Evolutionary conservation across 352 stramenopile genomes (phyloP).

Genomic region (Bremia lactucae): DNA sequence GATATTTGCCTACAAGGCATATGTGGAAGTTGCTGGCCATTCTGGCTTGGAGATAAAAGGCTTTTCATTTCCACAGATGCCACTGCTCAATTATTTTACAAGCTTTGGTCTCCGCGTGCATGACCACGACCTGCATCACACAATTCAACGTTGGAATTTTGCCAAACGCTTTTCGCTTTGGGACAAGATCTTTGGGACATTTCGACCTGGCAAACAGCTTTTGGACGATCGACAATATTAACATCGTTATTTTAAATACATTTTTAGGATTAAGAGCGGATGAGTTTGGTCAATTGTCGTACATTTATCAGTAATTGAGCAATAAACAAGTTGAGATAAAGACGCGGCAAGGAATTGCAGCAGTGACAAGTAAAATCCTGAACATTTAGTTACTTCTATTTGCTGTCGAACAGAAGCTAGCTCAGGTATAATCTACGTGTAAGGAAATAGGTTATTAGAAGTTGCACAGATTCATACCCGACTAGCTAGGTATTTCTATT

Average conservation of each 20-base stretch:
- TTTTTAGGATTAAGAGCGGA: not conserved
- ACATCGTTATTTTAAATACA: not conserved
- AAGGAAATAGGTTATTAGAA: too few species aligned
- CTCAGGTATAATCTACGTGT: too few species aligned
- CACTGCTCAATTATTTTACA: slow-evolving; percentile 36
- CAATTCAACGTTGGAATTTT: slow-evolving; percentile 76
- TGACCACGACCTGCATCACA: slow-evolving; percentile 84
- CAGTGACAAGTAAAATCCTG: too few species aligned
- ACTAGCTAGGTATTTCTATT: slow-evolving; percentile 16
- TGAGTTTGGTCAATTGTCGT: too few species aligned
- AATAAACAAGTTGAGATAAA: too few species aligned
- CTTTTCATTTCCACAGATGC: slow-evolving; percentile 80
- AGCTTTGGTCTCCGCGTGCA: slow-evolving; percentile 57
- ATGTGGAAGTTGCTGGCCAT: slow-evolving; percentile 82
- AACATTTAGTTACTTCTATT: too few species aligned
- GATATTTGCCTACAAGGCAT: slow-evolving; percentile 84
- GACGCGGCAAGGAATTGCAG: not conserved
- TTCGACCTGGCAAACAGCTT: slow-evolving; percentile 24
- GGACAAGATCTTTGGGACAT: slow-evolving; percentile 80
- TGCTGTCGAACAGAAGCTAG: too few species aligned
- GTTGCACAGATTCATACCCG: too few species aligned
- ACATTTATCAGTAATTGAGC: too few species aligned
- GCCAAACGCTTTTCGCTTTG: slow-evolving; percentile 83
- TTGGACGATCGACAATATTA: not conserved
- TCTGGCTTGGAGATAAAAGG: slow-evolving; percentile 74